A percentile compares a stretch with the other conserved stretches of the same genome.
Evolutionary conservation across 805 yeast genomes (phyloP).

Genomic region (Komagataella mondaviorum): DNA sequence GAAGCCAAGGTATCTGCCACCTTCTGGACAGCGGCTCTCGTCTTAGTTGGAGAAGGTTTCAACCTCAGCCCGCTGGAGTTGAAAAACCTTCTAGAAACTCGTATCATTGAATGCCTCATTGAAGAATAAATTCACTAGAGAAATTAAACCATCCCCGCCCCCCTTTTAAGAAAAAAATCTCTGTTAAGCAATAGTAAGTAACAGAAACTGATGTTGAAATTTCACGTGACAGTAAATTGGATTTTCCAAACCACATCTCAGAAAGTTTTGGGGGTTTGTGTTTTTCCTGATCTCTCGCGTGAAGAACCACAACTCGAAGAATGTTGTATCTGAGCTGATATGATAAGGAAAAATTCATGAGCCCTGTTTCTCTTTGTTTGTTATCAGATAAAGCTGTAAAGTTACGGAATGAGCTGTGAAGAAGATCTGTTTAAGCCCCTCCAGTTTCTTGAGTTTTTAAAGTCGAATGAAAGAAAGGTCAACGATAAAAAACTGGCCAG

Average conservation of each 20-base stretch:
- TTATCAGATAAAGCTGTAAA: not conserved
- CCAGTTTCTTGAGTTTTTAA: not conserved
- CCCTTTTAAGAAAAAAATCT: not conserved
- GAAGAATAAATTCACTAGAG: not conserved
- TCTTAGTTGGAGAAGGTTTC: not conserved
- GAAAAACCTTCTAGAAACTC: not conserved
- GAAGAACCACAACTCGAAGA: not conserved
- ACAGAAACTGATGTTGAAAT: not conserved
- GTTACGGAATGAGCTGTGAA: not conserved
- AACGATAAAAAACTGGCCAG: not conserved
- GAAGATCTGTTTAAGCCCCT: not conserved
- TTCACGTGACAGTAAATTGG: not conserved
- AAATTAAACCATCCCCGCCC: not conserved
- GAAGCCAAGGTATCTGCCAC: constrained; percentile 15
- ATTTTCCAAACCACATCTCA: not conserved
- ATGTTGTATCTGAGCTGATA: not conserved
- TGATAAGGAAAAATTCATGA: not conserved
- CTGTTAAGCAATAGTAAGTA: not conserved
- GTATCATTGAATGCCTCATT: not conserved
- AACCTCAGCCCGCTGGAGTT: not conserved
- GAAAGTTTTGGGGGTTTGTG: not conserved
- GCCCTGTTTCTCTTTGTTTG: not conserved
- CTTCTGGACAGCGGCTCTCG: not conserved
- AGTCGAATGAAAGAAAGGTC: not conserved
- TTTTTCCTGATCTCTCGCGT: not conserved